Base-by-base conservation (phyloP, 2,329 filamentous ascomycete genomes). In the Exophiala sp. region DNA sequence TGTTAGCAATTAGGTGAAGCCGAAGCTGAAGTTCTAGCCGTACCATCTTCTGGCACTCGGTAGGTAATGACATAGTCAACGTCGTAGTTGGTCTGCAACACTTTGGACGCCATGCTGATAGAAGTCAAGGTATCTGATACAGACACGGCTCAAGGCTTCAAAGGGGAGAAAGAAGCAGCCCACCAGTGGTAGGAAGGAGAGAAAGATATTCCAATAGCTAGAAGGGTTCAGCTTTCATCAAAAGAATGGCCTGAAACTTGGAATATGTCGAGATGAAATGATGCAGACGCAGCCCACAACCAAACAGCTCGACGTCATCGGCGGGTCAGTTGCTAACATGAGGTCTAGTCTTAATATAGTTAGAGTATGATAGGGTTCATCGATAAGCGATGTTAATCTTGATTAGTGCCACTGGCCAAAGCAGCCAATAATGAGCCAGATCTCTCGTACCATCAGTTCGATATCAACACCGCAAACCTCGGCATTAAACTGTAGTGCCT, bases 31-130 rank as follows among this genome's bases (percentile, higher is more conserved):
- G 2, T 14, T 6, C 40, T 34, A 40, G 42, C n/a, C n/a, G 34
- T 48, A 56, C 58, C 71, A 86, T 86, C 80, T 49, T 81, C 77
- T 38, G 80, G 73, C 63, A 91, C 83, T 50, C 83, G 76, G 70
- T 87, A 95, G 63, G 82, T 80, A 56, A 96, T 78, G 50, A 95
- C 88, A 75, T 88, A 96, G 73, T 96, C 90, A 53, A 95, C 87
- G 46, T 86, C 78, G 62, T 83, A 74, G 62, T 83, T 84, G 43
- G 52, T 47, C 54, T 58, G 51, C 13, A 58, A 34, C 42, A 49
- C 44, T 43, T 56, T 60, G 24, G 49, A 40, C 21, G 56, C 50
- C 58, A 60, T 60, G 6, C 16, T 52, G 44, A 13, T 13, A 13
- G 27, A 27, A 38, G 40, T 30, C 3, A 39, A 32, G 19, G 29